A percentile compares a stretch with the other conserved stretches of the same genome.
phyloP scores from a whole-genome alignment of 2,329 filamentous ascomycete species.

The Penicillium sp. region DNA sequence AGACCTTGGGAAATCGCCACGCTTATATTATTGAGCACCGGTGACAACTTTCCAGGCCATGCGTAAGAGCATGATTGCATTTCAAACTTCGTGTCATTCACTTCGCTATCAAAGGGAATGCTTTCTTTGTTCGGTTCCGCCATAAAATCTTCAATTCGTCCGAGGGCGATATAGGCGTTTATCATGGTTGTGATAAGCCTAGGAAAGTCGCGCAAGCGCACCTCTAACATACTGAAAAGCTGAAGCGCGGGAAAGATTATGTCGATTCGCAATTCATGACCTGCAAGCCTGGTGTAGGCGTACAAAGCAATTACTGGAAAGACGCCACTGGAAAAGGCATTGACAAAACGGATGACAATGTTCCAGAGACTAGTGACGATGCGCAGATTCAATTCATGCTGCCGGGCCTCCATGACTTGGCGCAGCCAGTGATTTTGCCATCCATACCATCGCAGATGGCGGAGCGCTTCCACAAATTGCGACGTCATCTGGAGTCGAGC shows the following conservation, averaged over 20 bases:
- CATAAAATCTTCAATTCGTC: conserved; percentile 84
- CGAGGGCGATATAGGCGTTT: conserved; percentile 80
- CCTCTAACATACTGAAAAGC: conserved; percentile 74
- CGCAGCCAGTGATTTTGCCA: conserved; percentile 77
- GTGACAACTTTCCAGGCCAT: conserved; percentile 68
- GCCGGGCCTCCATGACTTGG: conserved; percentile 66
- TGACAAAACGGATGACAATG: conserved; percentile 66
- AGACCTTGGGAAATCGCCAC: conserved; percentile 58
- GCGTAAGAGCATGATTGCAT: conserved; percentile 70
- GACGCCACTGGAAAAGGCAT: conserved; percentile 68
- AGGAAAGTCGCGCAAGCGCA: conserved; percentile 72
- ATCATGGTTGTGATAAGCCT: conserved; percentile 72
- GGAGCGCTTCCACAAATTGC: conserved; percentile 83
- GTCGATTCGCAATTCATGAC: conserved; percentile 69
- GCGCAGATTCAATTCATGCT: conserved; percentile 65
- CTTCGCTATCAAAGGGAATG: conserved; percentile 41
- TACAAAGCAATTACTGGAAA: conserved; percentile 82
- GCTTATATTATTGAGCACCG: conserved; percentile 56
- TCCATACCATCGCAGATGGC: conserved; percentile 77
- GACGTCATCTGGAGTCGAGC: conserved; percentile 75
- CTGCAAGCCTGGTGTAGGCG: conserved; percentile 72
- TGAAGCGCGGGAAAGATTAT: conserved; percentile 85
- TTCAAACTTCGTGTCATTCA: conserved; percentile 32
- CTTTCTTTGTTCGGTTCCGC: conserved; percentile 78
- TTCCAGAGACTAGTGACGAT: conserved; percentile 65